These are phyloP conservation scores for Rosa persica DNA, from an alignment of 306 rosid genomes.

Conservation along the genomic window DNA sequence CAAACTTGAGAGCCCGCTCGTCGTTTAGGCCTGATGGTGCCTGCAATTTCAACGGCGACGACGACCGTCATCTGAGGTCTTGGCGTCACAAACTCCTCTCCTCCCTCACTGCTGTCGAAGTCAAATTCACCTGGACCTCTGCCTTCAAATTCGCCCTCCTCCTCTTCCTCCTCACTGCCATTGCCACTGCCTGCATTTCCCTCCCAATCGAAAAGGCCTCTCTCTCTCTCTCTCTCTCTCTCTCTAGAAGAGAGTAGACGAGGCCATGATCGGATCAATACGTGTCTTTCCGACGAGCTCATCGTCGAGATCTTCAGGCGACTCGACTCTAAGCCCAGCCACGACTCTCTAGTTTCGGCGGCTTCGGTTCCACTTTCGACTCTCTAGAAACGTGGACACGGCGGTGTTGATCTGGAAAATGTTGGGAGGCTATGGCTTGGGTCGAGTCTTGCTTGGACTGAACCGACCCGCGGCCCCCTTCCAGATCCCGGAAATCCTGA, in stretches of 20 bases:
- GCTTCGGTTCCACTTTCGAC: too few relatives aligned
- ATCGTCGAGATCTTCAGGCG: too few relatives aligned
- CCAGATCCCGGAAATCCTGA: conserved; percentile 86
- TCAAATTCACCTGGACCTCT: conserved; percentile 34
- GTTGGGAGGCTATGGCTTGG: conserved; percentile 87
- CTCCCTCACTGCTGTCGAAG: conserved; percentile 27
- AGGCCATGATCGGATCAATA: too few relatives aligned
- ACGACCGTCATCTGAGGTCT: conserved; percentile 29
- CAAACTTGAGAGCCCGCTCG: conserved; percentile 45
- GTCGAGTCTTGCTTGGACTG: conserved; percentile 69
- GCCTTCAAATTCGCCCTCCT: conserved; percentile 33
- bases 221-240: neutral
- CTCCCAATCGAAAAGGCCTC: conserved; percentile 53
- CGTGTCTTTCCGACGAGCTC: too few relatives aligned
- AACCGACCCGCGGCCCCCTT: conserved; percentile 67
- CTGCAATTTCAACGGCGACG: conserved; percentile 21
- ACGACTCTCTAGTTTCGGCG: too few relatives aligned
- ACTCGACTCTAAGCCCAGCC: too few relatives aligned
- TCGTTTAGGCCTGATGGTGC: conserved; percentile 34
- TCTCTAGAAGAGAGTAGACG: neutral
- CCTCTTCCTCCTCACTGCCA: conserved; percentile 41
- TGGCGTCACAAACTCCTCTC: conserved; percentile 40
- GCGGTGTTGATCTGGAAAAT: conserved; percentile 98
- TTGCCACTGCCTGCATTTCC: conserved; percentile 37
- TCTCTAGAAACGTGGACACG: conserved; percentile 67